phyloP scores from a whole-genome alignment of 2,329 filamentous ascomycete genomes.

The Fusarium brevicatenulatum region DNA sequence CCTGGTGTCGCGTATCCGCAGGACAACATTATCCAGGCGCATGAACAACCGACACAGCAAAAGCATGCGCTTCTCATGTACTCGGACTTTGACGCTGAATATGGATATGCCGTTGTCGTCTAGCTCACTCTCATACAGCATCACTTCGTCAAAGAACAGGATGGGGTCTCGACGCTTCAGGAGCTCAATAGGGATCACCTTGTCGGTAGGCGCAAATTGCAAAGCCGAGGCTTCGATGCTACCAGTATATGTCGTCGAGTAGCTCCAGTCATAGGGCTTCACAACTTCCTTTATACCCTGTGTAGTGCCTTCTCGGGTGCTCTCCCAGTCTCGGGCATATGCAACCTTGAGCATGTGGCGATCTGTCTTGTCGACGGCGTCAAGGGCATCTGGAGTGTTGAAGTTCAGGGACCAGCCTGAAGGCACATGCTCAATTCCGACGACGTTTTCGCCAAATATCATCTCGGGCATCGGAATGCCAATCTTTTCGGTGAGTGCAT shows the following conservation, averaged over 20 bases:
- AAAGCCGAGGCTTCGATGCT: slow-evolving; percentile 60
- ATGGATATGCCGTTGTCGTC: slow-evolving; percentile 97
- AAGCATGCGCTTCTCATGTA: slow-evolving; percentile 90
- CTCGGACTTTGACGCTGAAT: slow-evolving; percentile 88
- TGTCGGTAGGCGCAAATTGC: slow-evolving; percentile 47
- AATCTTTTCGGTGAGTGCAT: slow-evolving; percentile 80
- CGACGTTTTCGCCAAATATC: slow-evolving; percentile 97
- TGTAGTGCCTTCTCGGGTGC: slow-evolving; percentile 75
- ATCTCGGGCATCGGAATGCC: slow-evolving; percentile 94
- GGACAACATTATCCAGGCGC: slow-evolving; percentile 88
- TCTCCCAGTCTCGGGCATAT: slow-evolving; percentile 87
- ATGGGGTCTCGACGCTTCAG: slow-evolving; percentile 92
- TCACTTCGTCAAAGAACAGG: slow-evolving; percentile 94
- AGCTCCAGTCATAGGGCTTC: slow-evolving; percentile 98
- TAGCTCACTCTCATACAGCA: slow-evolving; percentile 96
- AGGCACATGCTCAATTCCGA: slow-evolving; percentile 76
- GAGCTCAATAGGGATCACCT: slow-evolving; percentile 82
- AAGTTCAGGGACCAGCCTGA: slow-evolving; percentile 85
- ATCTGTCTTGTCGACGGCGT: slow-evolving; percentile 93
- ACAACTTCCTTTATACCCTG: slow-evolving; percentile 93
- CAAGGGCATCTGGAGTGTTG: slow-evolving; percentile 86
- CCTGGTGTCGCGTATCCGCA: slow-evolving; percentile 88
- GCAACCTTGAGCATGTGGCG: slow-evolving; percentile 91
- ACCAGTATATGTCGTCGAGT: slow-evolving; percentile 88
- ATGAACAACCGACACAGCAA: slow-evolving; percentile 90